Base-by-base conservation (phyloP, 805 yeast species). In the Pichia phayaonensis region DNA sequence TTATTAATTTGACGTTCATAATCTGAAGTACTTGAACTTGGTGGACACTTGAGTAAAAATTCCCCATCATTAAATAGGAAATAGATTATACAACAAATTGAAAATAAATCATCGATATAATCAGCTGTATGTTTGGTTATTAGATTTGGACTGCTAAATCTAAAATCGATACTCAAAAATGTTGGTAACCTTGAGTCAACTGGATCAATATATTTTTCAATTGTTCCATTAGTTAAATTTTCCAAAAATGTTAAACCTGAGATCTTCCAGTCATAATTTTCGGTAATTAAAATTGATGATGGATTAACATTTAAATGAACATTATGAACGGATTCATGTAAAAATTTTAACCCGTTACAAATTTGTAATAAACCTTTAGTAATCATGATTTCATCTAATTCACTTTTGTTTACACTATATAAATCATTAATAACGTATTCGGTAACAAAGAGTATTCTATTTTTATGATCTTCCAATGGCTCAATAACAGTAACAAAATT, bases 181-280 rank as follows among this genome's bases (percentile, higher is more conserved):
- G 66, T 53, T 2, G 97, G 96, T 47, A 88, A 75, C 45, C 94
- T 70, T 7, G 90, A 83, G 56, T 89, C 90, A 54, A 79, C 75
- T 45, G 84, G 85, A 59, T 87, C 86, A 43, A 87, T 70, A 56
- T 74, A 81, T 62, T 73, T 86, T 50, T 82, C 88, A 4, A 74
- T 75, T 16, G 75, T 77, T 40, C 66, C 70, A 3, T 73, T 69
- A 6, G 74, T 66, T 41, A 75, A 54, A 16, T 42, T 65, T 57
- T 71, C 86, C 61, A 72, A 77, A 64, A 69, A 76, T 60, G 69
- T 77, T 55, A 94, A 75, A 0, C 97, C 97, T 8, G 86, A 77
- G 2, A 94, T 64, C 64, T 92, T 94, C 98, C 99, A 94, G 67
- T 94, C 98, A 5, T 95, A 90, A 56, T 82, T 85, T 40, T 81